Percentiles rank a stretch among this genome's conserved stretches.
These are phyloP conservation scores for Pythium pyrilobum DNA, from an alignment of 352 stramenopile genomes.

Conservation along the genomic window DNA sequence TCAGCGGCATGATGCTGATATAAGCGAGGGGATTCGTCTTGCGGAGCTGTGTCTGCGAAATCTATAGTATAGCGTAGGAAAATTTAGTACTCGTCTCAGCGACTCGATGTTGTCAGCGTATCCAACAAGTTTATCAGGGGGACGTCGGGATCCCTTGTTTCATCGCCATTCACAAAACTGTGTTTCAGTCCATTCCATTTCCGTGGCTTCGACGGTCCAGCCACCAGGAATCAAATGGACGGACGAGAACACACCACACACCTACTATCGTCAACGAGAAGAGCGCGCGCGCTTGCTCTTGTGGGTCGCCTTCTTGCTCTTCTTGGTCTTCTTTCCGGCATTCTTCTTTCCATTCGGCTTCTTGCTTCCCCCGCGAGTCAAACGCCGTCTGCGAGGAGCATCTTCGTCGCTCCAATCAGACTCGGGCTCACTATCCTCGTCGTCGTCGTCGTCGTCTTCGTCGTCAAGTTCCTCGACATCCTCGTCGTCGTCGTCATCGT, in stretches of 20 bases:
- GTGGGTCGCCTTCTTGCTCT: constrained; percentile 1
- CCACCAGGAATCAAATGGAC: too few relatives aligned
- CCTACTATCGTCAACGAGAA: background rate
- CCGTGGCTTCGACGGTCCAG: too few relatives aligned
- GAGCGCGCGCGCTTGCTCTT: constrained; percentile 9
- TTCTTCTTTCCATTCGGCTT: background rate
- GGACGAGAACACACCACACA: background rate
- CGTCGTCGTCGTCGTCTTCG: constrained; percentile 15
- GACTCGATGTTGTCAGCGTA: background rate
- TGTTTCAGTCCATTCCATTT: too few relatives aligned
- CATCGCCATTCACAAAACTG: too few relatives aligned
- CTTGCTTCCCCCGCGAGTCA: constrained; percentile 2
- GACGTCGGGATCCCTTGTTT: constrained; percentile 5
- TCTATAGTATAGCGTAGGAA: constrained; percentile 2
- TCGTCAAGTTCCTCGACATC: constrained; percentile 43
- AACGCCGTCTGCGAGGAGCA: constrained; percentile 28
- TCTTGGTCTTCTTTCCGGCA: background rate
- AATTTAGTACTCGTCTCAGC: too few relatives aligned
- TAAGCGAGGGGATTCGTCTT: too few relatives aligned
- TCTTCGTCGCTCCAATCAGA: constrained; percentile 37
- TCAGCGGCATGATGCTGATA: constrained; percentile 18
- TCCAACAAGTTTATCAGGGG: background rate
- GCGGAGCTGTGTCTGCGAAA: background rate
- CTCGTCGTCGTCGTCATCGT: constrained; percentile 49
- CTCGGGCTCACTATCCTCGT: constrained; percentile 24